These are phyloP conservation scores for Kwoniella pini DNA, from an alignment of 768 basidiomycete species.

Conservation along the genomic window DNA sequence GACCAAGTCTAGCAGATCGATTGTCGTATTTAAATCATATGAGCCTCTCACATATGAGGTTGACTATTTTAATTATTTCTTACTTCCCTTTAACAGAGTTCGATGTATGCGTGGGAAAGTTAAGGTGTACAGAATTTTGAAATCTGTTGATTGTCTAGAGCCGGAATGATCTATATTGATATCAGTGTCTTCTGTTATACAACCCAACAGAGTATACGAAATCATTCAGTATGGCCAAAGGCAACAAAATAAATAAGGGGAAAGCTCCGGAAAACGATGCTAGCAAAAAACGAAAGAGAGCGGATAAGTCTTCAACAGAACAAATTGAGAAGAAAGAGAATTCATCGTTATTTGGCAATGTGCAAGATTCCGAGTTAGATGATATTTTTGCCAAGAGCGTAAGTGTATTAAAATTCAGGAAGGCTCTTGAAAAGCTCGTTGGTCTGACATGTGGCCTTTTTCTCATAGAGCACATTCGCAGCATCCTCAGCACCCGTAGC, in stretches of 20 bases:
- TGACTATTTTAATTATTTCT: neutral
- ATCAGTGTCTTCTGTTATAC: no score
- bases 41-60: neutral
- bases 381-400: slow-evolving; percentile 65
- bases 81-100: neutral
- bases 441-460: no score
- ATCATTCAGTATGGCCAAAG: slow-evolving; percentile 17
- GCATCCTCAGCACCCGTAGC: slow-evolving; percentile 13
- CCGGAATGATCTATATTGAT: no score
- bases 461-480: slow-evolving; percentile 10
- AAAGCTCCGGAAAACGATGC: slow-evolving; percentile 23
- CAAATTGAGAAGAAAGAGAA: slow-evolving; percentile 1
- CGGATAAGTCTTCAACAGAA: slow-evolving; percentile 15
- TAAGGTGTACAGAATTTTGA: slow-evolving; percentile 1
- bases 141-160: no score
- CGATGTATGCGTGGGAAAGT: slow-evolving; percentile 1
- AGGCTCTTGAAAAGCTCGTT: no score
- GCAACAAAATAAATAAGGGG: slow-evolving; percentile 21
- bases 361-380: slow-evolving; percentile 64
- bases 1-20: no score
- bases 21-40: no score
- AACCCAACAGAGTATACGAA: neutral
- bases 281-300: slow-evolving; percentile 19
- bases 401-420: no score
- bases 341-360: slow-evolving; percentile 33